Percentiles rank a stretch among this genome's conserved stretches.
phyloP scores from a whole-genome alignment of 441 rosid species.

The Euphorbia schlechtendalii region DNA sequence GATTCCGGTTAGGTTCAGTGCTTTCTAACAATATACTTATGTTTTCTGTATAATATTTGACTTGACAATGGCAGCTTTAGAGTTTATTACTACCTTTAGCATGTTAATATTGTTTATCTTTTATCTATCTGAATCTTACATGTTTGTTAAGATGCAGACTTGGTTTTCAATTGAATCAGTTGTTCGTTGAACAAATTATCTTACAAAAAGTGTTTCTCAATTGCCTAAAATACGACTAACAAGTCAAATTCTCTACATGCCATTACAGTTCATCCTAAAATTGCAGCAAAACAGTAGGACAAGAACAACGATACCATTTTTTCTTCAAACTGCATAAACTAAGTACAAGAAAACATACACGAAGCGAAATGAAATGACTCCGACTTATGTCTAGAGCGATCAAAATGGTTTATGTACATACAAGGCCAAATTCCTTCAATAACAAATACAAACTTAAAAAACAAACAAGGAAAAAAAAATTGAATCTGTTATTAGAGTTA shows the following conservation, averaged over 20 bases:
- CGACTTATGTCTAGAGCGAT: constrained; percentile 37
- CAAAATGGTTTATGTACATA: constrained; percentile 40
- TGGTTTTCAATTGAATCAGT: not conserved
- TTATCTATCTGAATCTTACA: not conserved
- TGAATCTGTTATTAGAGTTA: constrained; percentile 34
- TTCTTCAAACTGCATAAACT: not conserved
- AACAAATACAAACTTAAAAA: constrained; percentile 9
- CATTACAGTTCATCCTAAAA: not conserved
- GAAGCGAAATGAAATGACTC: constrained; percentile 15
- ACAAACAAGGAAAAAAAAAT: constrained; percentile 14
- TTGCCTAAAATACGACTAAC: too few relatives aligned
- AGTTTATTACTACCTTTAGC: too few relatives aligned
- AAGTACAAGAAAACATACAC: constrained; percentile 19
- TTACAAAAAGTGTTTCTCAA: too few relatives aligned
- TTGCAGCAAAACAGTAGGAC: not conserved
- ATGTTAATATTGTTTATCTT: not conserved
- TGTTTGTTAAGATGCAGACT: not conserved
- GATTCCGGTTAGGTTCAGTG: too few relatives aligned
- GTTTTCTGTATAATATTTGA: not conserved
- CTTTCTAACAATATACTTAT: too few relatives aligned
- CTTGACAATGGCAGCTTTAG: not conserved
- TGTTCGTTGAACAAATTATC: too few relatives aligned
- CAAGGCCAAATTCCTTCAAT: constrained; percentile 21
- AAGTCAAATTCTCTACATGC: not conserved
- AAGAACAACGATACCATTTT: too few relatives aligned